phyloP scores from a whole-genome alignment of 495 filamentous ascomycete species.

The Apiosordaria backusii region DNA sequence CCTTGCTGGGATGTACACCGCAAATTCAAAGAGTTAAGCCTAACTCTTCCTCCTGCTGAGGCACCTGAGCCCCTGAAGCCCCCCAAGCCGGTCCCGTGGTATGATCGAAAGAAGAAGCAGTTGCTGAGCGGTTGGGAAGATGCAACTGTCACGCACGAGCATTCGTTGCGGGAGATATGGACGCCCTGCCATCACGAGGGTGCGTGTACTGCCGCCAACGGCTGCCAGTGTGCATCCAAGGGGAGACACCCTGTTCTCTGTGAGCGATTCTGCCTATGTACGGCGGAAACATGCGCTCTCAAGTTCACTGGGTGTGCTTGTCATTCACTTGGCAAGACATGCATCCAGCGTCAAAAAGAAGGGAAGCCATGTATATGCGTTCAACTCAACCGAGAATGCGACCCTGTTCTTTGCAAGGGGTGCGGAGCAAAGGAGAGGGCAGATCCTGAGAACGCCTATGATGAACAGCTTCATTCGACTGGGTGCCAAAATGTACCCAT shows the following conservation, averaged over 20 bases:
- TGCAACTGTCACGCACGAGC: slow-evolving; percentile 43
- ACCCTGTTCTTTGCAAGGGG: slow-evolving; percentile 60
- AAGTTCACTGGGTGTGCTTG: slow-evolving; percentile 67
- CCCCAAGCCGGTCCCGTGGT: slow-evolving; percentile 42
- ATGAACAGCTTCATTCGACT: slow-evolving; percentile 46
- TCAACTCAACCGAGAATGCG: slow-evolving; percentile 64
- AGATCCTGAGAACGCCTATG: slow-evolving; percentile 56
- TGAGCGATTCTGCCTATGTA: slow-evolving; percentile 64
- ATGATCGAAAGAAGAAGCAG: slow-evolving; percentile 47
- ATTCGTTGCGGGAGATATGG: slow-evolving; percentile 36
- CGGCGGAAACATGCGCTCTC: slow-evolving; percentile 52
- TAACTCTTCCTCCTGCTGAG: slow-evolving; percentile 28
- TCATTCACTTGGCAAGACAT: slow-evolving; percentile 48
- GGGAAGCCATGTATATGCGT: slow-evolving; percentile 54
- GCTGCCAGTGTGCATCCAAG: slow-evolving; percentile 52
- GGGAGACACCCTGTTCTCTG: slow-evolving; percentile 50
- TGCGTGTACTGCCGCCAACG: slow-evolving; percentile 42
- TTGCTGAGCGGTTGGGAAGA: slow-evolving; percentile 48
- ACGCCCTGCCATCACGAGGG: slow-evolving; percentile 48
- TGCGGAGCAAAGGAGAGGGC: slow-evolving; percentile 62
- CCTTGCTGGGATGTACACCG: slow-evolving; percentile 50
- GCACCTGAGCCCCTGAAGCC: slow-evolving; percentile 24
- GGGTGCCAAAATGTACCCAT: slow-evolving; percentile 61
- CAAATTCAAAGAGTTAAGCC: slow-evolving; percentile 42
- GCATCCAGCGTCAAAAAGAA: slow-evolving; percentile 46